Evolutionary conservation across 2,329 filamentous ascomycete genomes (phyloP).

Genomic region (Phialophora macrospora): DNA sequence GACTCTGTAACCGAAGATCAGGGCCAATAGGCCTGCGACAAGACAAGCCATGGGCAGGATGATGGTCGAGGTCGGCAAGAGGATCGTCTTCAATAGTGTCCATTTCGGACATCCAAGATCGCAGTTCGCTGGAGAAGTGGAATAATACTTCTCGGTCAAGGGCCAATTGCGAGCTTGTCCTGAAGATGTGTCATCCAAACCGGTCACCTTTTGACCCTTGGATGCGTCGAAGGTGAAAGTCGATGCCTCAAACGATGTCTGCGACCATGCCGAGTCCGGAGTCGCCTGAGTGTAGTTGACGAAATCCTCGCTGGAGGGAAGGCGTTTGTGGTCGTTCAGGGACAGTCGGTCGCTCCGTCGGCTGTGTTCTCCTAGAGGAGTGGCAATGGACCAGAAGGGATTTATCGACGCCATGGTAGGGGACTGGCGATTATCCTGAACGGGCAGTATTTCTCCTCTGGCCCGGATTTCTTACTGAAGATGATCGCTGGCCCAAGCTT

Average conservation of each 20-base stretch:
- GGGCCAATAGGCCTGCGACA: slow-evolving; percentile 30
- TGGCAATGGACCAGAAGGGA: slow-evolving; percentile 20
- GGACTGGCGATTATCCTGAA: neutral
- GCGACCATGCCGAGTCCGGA: slow-evolving; percentile 27
- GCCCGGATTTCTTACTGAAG: neutral
- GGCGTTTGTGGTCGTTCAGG: slow-evolving; percentile 13
- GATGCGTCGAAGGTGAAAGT: slow-evolving; percentile 19
- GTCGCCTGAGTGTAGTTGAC: slow-evolving; percentile 17
- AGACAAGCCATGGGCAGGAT: slow-evolving; percentile 35
- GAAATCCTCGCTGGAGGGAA: slow-evolving; percentile 14
- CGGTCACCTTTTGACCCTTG: slow-evolving; percentile 16
- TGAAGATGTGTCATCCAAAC: slow-evolving; percentile 14
- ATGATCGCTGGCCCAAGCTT: neutral
- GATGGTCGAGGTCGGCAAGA: slow-evolving; percentile 32
- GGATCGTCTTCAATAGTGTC: slow-evolving; percentile 29
- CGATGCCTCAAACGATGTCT: slow-evolving; percentile 12
- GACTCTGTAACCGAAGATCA: slow-evolving; percentile 37
- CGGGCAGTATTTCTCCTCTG: neutral
- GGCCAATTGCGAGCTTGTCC: slow-evolving; percentile 21
- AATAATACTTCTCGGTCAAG: slow-evolving; percentile 29
- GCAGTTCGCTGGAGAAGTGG: slow-evolving; percentile 8
- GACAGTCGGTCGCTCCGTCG: slow-evolving; percentile 14
- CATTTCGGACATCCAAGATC: slow-evolving; percentile 22
- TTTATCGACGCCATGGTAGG: slow-evolving; percentile 18
- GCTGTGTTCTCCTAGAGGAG: slow-evolving; percentile 4